phyloP scores from a whole-genome alignment of 2,329 filamentous ascomycete genomes.

The Bipolaris oryzae region DNA sequence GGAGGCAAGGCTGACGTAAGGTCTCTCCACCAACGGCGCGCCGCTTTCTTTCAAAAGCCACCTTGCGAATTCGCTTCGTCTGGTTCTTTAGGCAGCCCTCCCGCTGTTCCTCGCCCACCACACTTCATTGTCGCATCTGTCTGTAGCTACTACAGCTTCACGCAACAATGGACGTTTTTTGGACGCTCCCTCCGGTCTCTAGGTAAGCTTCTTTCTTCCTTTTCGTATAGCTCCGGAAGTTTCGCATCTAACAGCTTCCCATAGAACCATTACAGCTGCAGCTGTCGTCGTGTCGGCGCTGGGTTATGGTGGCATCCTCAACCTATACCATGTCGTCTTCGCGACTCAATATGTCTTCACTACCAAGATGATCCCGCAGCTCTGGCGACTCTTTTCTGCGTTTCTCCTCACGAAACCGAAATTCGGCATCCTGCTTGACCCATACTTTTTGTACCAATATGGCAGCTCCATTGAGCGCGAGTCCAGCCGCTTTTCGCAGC shows the following conservation, averaged over 20 bases:
- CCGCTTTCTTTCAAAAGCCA: conserved; percentile 25
- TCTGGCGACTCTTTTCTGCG: conserved; percentile 64
- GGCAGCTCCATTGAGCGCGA: conserved; percentile 73
- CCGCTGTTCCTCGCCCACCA: conserved; percentile 40
- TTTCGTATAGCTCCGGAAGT: conserved; percentile 2
- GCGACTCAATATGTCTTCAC: conserved; percentile 60
- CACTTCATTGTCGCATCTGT: conserved; percentile 19
- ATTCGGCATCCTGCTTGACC: conserved; percentile 70
- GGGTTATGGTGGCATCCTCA: conserved; percentile 64
- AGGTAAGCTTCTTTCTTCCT: conserved; percentile 58
- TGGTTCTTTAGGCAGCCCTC: conserved; percentile 41
- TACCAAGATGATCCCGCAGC: conserved; percentile 58
- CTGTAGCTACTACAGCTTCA: conserved; percentile 28
- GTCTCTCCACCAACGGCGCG: conserved; percentile 16
- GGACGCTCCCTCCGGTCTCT: conserved; percentile 68
- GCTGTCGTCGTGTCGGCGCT: conserved; percentile 68
- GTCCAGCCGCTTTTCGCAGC: conserved; percentile 72
- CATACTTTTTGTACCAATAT: conserved; percentile 81
- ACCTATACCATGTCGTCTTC: conserved; percentile 61
- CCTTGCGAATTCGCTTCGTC: conserved; percentile 23
- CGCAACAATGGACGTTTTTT: conserved; percentile 64
- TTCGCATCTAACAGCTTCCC: conserved; percentile 51
- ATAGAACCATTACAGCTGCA: conserved; percentile 70
- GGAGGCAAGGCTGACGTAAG: conserved; percentile 18
- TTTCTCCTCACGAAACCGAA: conserved; percentile 64